Conservation (phyloP, 768 basidiomycete genomes). For the Mycena latifolia region DNA sequence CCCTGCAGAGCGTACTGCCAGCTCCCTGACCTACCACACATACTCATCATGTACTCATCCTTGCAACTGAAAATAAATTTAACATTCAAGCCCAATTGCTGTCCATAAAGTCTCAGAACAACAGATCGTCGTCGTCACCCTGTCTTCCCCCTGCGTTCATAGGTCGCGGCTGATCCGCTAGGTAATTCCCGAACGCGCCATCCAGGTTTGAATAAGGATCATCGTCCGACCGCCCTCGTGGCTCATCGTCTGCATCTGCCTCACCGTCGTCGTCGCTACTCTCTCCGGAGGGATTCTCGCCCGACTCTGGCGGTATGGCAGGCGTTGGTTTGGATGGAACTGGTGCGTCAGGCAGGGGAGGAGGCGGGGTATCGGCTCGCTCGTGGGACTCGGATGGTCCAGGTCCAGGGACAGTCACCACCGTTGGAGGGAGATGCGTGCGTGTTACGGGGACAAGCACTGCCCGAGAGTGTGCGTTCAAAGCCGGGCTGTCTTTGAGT, state of each 20-base stretch:
- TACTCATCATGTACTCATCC: slow-evolving; percentile 1
- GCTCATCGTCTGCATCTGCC: slow-evolving; percentile 58
- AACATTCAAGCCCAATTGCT: slow-evolving; percentile 7
- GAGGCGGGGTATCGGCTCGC: slow-evolving; percentile 38
- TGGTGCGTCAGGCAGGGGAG: slow-evolving; percentile 41
- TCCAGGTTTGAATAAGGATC: slow-evolving; percentile 91
- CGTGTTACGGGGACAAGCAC: slow-evolving; percentile 75
- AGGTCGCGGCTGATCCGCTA: slow-evolving; percentile 80
- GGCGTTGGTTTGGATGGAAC: slow-evolving; percentile 47
- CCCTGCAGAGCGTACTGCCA: slow-evolving; percentile 42
- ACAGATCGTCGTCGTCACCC: slow-evolving; percentile 73
- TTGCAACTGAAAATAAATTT: slow-evolving; percentile 26
- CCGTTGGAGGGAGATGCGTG: slow-evolving; percentile 57
- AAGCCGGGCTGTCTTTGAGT: slow-evolving; percentile 87
- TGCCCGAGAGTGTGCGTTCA: slow-evolving; percentile 84
- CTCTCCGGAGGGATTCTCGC: slow-evolving; percentile 33
- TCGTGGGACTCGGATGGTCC: slow-evolving; percentile 66
- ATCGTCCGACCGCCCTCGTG: slow-evolving; percentile 40
- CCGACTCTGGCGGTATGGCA: slow-evolving; percentile 44
- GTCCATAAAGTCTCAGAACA: slow-evolving; percentile 62
- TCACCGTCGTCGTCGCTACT: slow-evolving; percentile 48
- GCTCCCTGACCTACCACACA: slow-evolving; percentile 14
- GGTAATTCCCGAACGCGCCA: slow-evolving; percentile 80
- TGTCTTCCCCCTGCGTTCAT: slow-evolving; percentile 59
- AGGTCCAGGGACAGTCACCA: slow-evolving; percentile 70